phyloP scores from a whole-genome alignment of 139 green algal genomes.

The Micractinium sp. region DNA sequence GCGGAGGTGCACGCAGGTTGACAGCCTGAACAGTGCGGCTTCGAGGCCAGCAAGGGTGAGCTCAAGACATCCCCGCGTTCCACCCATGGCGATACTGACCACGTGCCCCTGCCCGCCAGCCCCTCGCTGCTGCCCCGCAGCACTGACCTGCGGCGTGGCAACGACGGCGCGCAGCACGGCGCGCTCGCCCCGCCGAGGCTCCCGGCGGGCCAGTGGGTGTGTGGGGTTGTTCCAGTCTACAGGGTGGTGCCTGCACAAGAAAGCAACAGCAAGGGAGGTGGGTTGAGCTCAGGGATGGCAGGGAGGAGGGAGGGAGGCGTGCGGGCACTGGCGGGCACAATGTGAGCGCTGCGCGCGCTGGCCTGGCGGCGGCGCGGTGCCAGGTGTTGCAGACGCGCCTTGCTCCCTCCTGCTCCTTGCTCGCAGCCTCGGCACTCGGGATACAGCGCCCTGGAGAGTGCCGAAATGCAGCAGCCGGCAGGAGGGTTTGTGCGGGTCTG shows the following conservation, averaged over 20 bases:
- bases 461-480: neutral
- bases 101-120: neutral
- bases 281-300: neutral
- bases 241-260: slow-evolving; percentile 60
- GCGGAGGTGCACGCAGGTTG: neutral
- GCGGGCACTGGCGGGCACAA: too few species aligned
- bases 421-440: neutral
- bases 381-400: neutral
- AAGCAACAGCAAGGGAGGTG: neutral
- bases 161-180: slow-evolving; percentile 70
- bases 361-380: neutral
- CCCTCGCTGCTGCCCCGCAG: neutral
- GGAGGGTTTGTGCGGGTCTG: slow-evolving; percentile 45
- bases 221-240: slow-evolving; percentile 77
- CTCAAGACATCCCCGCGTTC: neutral
- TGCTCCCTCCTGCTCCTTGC: neutral
- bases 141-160: slow-evolving; percentile 39
- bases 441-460: neutral
- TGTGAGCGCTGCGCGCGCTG: too few species aligned
- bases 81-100: too few species aligned
- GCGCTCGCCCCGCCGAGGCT: slow-evolving; percentile 71
- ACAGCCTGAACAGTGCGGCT: neutral
- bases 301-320: neutral
- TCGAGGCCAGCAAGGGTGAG: neutral
- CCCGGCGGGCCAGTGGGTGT: slow-evolving; percentile 50